phyloP scores from a whole-genome alignment of 2,329 filamentous ascomycete species.

The Eurotiales sp. region DNA sequence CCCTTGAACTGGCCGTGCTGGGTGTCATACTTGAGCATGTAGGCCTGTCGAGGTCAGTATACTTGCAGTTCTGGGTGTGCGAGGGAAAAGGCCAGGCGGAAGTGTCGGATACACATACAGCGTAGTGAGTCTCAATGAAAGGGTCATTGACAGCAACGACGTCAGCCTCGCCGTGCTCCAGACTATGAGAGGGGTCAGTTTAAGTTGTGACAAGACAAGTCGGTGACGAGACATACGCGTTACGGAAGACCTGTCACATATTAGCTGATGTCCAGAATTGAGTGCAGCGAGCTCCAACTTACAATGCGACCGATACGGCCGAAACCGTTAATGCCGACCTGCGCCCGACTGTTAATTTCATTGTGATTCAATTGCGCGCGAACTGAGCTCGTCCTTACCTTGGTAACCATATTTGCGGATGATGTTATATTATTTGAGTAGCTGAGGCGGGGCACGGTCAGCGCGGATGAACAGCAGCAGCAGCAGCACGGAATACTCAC shows the following conservation, averaged over 20 bases:
- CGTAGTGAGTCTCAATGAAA: constrained; percentile 97
- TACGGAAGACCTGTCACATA: constrained; percentile 75
- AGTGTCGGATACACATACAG: constrained; percentile 61
- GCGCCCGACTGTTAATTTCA: too few relatives aligned
- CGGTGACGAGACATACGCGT: constrained; percentile 61
- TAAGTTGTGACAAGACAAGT: neutral
- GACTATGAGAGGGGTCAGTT: constrained; percentile 39
- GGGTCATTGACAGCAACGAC: constrained; percentile 98
- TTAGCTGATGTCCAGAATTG: constrained; percentile 19
- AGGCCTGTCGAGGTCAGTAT: constrained; percentile 58
- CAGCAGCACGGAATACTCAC: neutral
- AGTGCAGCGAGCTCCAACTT: constrained; percentile 25
- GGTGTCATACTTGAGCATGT: constrained; percentile 99
- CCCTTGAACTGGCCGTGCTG: constrained; percentile 97
- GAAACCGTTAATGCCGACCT: constrained; percentile 99
- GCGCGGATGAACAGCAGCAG: neutral
- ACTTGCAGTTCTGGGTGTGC: neutral
- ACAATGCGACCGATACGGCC: constrained; percentile 97
- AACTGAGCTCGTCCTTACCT: too few relatives aligned
- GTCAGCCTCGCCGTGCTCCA: constrained; percentile 84
- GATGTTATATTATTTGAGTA: constrained; percentile 1
- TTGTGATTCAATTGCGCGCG: neutral
- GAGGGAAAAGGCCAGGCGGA: neutral
- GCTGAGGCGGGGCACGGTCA: constrained; percentile 23
- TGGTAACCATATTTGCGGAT: constrained; percentile 34